Evolutionary conservation across 2,329 filamentous ascomycete species (phyloP), one percentile per base, ranked within the genome.

Genomic region (Acarospora socialis): DNA sequence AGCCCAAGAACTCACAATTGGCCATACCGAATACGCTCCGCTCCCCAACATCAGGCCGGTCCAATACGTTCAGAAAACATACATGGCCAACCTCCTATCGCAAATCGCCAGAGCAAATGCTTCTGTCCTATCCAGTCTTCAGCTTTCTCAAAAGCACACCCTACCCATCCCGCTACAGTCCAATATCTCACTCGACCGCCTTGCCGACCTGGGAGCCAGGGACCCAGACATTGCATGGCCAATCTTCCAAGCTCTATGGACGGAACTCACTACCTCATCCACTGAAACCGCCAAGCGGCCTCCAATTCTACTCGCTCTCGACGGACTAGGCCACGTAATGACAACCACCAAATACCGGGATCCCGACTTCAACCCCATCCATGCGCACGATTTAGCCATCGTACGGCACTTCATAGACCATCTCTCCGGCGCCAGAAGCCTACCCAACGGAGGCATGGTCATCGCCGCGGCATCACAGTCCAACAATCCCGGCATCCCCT

Each of bases 251-350:
- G 78, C 81, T 7, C 64, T 94, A 30, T 90, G 81, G 81, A 56
- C 66, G 18, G 87, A 95, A 57, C 71, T 95, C 29, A 70, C 65
- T 9, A 64, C 65, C 1, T 39, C 57, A 41, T 24, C 63, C 37
- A 46, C 64, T 3, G 38, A 51, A 13, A 59, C 60, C 28, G 46
- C 57, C 9, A 15, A 60, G 45, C 59, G 73, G 10, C 68, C 72
- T 12, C 71, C 70, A 1, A 64, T 94, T 36, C 63, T 95, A 30
- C 66, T 94, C 44, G 61, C 75, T 25, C 60, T 92, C 30, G 90
- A 98, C 51, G 77, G 77, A 32, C 63, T 95, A 21, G 66, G 73
- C 33, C 81, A 90, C 60, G 71, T 84, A 56, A 92, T 92, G 81
- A 51, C 73, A 21, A 82, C 76, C 40, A 82, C 77, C 40, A 72